These are phyloP conservation scores for Eucalyptus caleyi DNA, from an alignment of 345 rosid species.

Conservation along the genomic window DNA sequence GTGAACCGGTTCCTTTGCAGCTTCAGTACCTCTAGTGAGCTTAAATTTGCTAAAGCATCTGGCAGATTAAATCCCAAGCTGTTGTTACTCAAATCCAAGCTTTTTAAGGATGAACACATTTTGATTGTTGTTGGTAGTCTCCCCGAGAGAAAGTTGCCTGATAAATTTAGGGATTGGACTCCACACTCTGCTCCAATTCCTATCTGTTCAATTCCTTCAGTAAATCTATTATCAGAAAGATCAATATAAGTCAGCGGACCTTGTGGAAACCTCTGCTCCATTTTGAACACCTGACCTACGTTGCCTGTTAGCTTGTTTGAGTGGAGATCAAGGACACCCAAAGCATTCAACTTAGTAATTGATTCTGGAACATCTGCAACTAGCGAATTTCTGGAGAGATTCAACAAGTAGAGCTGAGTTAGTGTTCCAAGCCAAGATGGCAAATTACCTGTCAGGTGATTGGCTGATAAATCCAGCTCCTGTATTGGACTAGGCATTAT, in stretches of 20 bases:
- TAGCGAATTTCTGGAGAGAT: constrained; percentile 34
- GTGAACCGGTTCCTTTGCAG: constrained; percentile 34
- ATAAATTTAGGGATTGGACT: constrained; percentile 26
- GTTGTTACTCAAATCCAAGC: constrained; percentile 34
- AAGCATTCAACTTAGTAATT: constrained; percentile 2
- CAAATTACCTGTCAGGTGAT: constrained; percentile 16
- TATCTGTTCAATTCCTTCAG: constrained; percentile 9
- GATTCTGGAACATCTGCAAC: constrained; percentile 21
- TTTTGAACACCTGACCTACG: constrained; percentile 13
- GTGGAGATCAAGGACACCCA: constrained; percentile 37
- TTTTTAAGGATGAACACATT: constrained; percentile 1
- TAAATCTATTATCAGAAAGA: constrained; percentile 34
- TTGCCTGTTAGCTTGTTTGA: constrained; percentile 36
- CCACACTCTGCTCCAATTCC: constrained; percentile 12
- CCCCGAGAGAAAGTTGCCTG: constrained; percentile 12
- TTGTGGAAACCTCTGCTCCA: neutral
- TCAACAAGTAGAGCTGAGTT: constrained; percentile 21
- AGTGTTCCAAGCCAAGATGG: constrained; percentile 46
- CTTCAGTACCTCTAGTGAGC: constrained; percentile 27
- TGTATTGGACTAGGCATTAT: constrained; percentile 30
- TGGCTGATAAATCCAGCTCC: constrained; percentile 40
- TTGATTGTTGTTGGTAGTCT: constrained; percentile 11
- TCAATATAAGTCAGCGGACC: constrained; percentile 30
- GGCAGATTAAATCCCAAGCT: constrained; percentile 20
- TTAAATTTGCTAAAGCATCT: constrained; percentile 13